These are phyloP conservation scores for Huntiella decipiens DNA, from an alignment of 2,329 filamentous ascomycete species.

Conservation along the genomic window DNA sequence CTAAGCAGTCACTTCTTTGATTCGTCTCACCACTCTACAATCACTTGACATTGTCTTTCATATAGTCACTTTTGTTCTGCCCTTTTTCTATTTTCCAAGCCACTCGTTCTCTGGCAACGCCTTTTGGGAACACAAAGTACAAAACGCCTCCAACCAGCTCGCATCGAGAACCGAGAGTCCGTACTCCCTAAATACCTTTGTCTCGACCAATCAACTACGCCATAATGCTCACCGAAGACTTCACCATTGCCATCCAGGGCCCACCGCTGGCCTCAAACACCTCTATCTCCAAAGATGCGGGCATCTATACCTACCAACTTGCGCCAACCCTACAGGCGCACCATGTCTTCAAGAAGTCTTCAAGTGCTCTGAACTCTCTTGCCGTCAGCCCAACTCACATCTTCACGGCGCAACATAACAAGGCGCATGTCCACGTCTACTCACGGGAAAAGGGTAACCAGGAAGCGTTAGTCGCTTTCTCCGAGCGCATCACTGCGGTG, in stretches of 20 bases:
- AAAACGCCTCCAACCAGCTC: too few species aligned
- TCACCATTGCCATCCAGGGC: conserved; percentile 39
- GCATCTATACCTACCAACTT: conserved; percentile 69
- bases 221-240: conserved; percentile 39
- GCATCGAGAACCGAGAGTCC: too few species aligned
- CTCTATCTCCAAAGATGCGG: conserved; percentile 55
- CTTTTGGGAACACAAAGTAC: too few species aligned
- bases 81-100: too few species aligned
- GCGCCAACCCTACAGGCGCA: conserved; percentile 60
- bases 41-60: too few species aligned
- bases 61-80: too few species aligned
- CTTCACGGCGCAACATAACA: conserved; percentile 80
- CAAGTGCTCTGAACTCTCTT: conserved; percentile 57
- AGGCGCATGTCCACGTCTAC: conserved; percentile 86
- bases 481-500: conserved; percentile 67
- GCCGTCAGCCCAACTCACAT: conserved; percentile 67
- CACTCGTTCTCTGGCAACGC: too few species aligned
- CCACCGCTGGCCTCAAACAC: conserved; percentile 41
- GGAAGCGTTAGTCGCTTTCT: conserved; percentile 73
- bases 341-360: conserved; percentile 78
- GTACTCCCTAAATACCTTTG: too few species aligned
- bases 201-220: background rate
- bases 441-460: conserved; percentile 66
- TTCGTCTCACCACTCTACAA: too few species aligned
- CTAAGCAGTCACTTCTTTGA: too few species aligned